Base-by-base conservation (phyloP, 2,329 filamentous ascomycete species). In the Pseudonectria foliicola region DNA sequence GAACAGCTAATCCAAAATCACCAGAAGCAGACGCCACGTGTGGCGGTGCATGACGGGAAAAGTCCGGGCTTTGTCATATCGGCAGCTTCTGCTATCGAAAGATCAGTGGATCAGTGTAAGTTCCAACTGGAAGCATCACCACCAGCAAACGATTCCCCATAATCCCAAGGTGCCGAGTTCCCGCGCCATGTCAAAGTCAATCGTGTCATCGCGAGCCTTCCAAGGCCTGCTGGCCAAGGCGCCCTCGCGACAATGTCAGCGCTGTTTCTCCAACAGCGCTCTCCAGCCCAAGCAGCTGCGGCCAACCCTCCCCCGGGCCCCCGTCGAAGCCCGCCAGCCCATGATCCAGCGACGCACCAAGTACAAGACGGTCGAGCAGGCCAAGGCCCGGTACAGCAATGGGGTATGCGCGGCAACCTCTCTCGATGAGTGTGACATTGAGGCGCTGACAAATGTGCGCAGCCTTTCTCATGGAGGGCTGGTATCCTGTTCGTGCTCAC, bases 391-490 rank as follows among this genome's bases (percentile, higher is more conserved):
- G 43, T 69, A 77, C 45, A 66, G 68, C 42, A 71, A 70, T 33
- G 75, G 75, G 37, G 71, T 75, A 67, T 43, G 68, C 45, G 27
- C 13, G 16, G 15, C 13, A 25, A 4, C 10, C 24, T 18, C 8
- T 7, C 7, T 12, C 14, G 12, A 16, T 21, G 8, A 34, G 18
- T 40, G 23, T 27, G 31, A 34, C 8, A 6, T 7, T 7, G 12
- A 12, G 27, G 35, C 31, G 48, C 55, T 57, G 50, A 57, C 53
- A 44, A 44, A 44, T 38, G 18, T 27, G 26, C n/a, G 40, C 36
- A 88, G 82, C 92, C 92, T 21, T 96, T 98, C 68, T 95, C 89
- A 35, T 89, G 85, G 78, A 90, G 87, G 64, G 83, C 90, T 23
- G 90, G 87, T 13, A 50, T 88, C 33, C 72, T 98, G 44, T 96